Percentiles rank a stretch among this genome's conserved stretches.
These are phyloP conservation scores for Alternaria metachromatica DNA, from an alignment of 2,329 filamentous ascomycete genomes.

Conservation along the genomic window DNA sequence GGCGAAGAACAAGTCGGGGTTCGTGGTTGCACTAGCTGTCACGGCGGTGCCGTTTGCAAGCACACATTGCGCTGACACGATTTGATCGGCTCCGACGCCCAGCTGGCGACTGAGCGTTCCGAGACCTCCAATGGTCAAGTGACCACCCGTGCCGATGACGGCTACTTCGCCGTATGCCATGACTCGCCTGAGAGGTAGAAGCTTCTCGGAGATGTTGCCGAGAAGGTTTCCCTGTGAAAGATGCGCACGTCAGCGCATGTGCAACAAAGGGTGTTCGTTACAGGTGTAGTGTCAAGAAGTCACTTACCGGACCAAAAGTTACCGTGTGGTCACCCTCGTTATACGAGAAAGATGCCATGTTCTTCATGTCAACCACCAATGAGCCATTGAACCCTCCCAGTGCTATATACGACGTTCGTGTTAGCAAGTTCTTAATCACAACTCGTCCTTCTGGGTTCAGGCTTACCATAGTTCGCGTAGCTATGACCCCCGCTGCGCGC, in stretches of 20 bases:
- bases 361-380: background rate
- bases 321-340: background rate
- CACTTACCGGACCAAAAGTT: background rate
- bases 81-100: background rate
- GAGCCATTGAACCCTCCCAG: background rate
- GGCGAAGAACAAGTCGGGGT: background rate
- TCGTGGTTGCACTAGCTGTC: background rate
- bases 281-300: background rate
- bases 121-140: conserved; percentile 2
- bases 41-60: background rate
- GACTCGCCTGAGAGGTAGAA: background rate
- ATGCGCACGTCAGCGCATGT: background rate
- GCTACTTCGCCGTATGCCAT: background rate
- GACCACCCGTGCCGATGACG: background rate
- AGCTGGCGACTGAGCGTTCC: conserved; percentile 1
- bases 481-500: background rate
- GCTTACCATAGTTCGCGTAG: conserved; percentile 1
- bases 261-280: background rate
- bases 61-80: background rate
- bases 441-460: background rate
- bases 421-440: background rate
- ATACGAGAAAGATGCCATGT: background rate
- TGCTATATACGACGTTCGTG: background rate
- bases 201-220: background rate
- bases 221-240: background rate